Evolutionary conservation across 2,329 filamentous ascomycete genomes (phyloP), one percentile per base, ranked within the genome.

Genomic region (Dothistroma pini): DNA sequence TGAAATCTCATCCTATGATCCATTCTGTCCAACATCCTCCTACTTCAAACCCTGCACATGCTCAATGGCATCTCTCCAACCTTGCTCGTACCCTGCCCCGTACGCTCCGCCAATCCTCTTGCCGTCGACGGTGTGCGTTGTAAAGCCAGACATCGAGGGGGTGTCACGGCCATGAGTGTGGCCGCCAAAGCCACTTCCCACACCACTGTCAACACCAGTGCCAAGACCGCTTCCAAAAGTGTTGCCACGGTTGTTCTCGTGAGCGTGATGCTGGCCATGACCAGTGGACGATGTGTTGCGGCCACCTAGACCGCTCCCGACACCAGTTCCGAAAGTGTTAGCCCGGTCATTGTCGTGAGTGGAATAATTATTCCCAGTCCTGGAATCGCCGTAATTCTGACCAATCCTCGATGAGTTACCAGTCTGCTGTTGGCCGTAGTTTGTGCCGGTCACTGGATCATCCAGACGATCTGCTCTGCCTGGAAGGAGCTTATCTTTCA

Each of bases 51-150:
- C 29, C 21, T 51, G 54, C 44, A 57, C 48, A 51, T 54, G 51
- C n/a, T 49, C 51, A 16, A 55, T 12, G 25, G 58, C 58, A 52
- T 60, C 58, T 32, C 51, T 44, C 41, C 54, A 60, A 4, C 58
- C 58, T 12, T 44, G 53, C 31, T 55, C 52, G 21, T 60, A 60
- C 7, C 57, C 57, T 10, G 50, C 21, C 12, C 29, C 57, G 48
- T 59, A 59, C 7, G 49, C 50, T 6, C 57, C 50, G 19, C 50
- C 57, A 38, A 59, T 59, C 22, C 51, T 53, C 38, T 54, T 59
- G 12, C 51, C 51, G n/a, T 53, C 51, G 11, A 53, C n/a, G n/a
- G n/a, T 53, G 12, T 35, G 51, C 21, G 31, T 53, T 2, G 16
- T 34, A 12, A 21, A 21, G n/a, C 51, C 51, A 6, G 51, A 53